These are phyloP conservation scores for Cyberlindnera nakhonratchasimensis DNA, from an alignment of 805 yeast species.

Conservation along the genomic window DNA sequence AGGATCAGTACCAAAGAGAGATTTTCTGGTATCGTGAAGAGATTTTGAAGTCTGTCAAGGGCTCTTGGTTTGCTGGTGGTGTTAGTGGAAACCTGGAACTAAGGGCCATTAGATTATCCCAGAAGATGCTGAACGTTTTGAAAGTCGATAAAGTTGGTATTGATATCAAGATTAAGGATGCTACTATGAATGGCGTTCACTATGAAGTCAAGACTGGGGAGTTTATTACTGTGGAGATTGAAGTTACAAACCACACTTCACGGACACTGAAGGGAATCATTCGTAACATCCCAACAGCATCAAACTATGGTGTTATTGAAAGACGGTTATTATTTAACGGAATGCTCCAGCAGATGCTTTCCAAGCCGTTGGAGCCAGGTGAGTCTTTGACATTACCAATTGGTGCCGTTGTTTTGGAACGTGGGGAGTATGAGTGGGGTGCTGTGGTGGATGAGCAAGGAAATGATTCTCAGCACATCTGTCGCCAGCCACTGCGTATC, in stretches of 20 bases:
- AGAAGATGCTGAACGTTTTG: slow-evolving; percentile 55
- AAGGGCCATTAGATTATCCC: slow-evolving; percentile 59
- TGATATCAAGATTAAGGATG: slow-evolving; percentile 14
- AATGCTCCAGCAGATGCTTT: slow-evolving; percentile 53
- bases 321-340: slow-evolving; percentile 71
- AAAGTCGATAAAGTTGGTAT: slow-evolving; percentile 46
- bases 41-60: slow-evolving; percentile 54
- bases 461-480: slow-evolving; percentile 35
- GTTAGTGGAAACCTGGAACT: slow-evolving; percentile 61
- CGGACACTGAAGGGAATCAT: slow-evolving; percentile 49
- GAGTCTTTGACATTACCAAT: slow-evolving; percentile 40
- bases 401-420: slow-evolving; percentile 63
- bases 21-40: slow-evolving; percentile 80
- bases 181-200: slow-evolving; percentile 29
- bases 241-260: slow-evolving; percentile 46
- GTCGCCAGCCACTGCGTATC: slow-evolving; percentile 37
- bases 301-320: slow-evolving; percentile 40
- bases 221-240: slow-evolving; percentile 49
- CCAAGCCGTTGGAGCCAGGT: slow-evolving; percentile 40
- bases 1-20: slow-evolving; percentile 53
- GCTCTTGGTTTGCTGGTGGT: slow-evolving; percentile 57
- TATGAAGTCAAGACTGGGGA: slow-evolving; percentile 41
- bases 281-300: slow-evolving; percentile 51
- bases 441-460: slow-evolving; percentile 48
- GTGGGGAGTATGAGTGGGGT: slow-evolving; percentile 84